Conservation (phyloP, 116 monocot genomes). For the Dioscorea cayenensis region DNA sequence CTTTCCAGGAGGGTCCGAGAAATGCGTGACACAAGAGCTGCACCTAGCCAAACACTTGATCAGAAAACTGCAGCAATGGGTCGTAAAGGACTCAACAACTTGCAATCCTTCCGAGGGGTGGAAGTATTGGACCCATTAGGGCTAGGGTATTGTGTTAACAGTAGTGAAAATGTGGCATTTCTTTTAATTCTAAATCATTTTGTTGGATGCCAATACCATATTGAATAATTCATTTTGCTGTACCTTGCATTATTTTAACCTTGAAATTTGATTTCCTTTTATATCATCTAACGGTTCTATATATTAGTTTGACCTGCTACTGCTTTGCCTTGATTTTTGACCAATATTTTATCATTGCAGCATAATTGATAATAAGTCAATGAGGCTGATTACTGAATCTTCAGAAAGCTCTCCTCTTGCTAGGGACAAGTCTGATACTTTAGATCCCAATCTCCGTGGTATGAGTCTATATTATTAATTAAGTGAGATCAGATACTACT, state of each 20-base stretch:
- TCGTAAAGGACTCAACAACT: slow-evolving; percentile 60
- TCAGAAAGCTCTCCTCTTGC: slow-evolving; percentile 58
- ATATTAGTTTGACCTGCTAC: too few species aligned
- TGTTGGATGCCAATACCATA: too few species aligned
- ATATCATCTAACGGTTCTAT: too few species aligned
- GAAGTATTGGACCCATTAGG: slow-evolving; percentile 97
- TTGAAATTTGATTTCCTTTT: too few species aligned
- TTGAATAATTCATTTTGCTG: too few species aligned
- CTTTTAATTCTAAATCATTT: too few species aligned
- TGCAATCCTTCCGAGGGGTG: slow-evolving; percentile 82
- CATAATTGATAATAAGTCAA: slow-evolving; percentile 86
- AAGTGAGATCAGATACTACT: not conserved
- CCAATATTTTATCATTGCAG: slow-evolving; percentile 31
- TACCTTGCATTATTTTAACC: too few species aligned
- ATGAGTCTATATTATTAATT: slow-evolving; percentile 4
- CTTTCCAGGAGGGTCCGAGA: slow-evolving; percentile 93
- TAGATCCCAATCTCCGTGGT: slow-evolving; percentile 69
- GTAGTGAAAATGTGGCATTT: too few species aligned
- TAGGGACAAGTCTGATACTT: slow-evolving; percentile 36
- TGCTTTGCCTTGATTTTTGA: not conserved
- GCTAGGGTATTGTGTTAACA: slow-evolving; percentile 48
- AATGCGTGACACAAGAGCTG: slow-evolving; percentile 80
- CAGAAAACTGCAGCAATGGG: slow-evolving; percentile 41
- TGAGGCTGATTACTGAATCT: slow-evolving; percentile 70
- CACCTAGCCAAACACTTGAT: slow-evolving; percentile 51